Evolutionary conservation across 768 basidiomycete species (phyloP).

Genomic region (Hebeloma cylindrosporum): DNA sequence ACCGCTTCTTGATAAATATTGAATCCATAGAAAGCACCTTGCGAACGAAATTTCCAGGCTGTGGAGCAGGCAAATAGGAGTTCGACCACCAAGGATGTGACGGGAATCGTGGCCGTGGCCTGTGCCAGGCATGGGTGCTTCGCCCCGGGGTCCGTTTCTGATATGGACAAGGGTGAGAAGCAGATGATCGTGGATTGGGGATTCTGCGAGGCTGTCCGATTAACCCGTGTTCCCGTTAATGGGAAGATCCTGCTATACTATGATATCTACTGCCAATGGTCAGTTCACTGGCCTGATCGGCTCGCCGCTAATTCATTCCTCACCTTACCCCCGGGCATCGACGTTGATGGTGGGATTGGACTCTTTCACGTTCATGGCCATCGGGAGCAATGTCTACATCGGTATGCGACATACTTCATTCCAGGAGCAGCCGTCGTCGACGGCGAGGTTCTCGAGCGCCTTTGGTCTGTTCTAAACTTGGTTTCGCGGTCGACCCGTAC

Average conservation of each 20-base stretch:
- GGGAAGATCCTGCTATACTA: conserved; percentile 8
- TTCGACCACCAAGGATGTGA: not conserved
- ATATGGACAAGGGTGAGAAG: conserved; percentile 13
- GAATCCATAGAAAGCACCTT: not conserved
- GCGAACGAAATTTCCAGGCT: conserved; percentile 1
- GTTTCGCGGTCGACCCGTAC: conserved; percentile 6
- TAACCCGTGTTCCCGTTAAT: conserved; percentile 6
- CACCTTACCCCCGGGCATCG: not conserved
- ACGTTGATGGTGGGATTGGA: conserved; percentile 14
- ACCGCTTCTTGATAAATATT: too few relatives aligned
- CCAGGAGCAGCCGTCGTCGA: conserved; percentile 5
- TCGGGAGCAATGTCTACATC: conserved; percentile 20
- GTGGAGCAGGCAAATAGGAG: not conserved
- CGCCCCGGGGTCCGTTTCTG: conserved; percentile 1
- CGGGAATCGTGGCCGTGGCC: conserved; percentile 11
- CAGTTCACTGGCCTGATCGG: conserved; percentile 4
- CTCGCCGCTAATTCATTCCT: conserved; percentile 2
- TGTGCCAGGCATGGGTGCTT: conserved; percentile 18
- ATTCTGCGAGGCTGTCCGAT: conserved; percentile 9
- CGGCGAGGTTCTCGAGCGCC: conserved; percentile 21
- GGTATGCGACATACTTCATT: conserved; percentile 20
- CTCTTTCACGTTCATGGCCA: conserved; percentile 29
- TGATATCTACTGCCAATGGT: conserved; percentile 21
- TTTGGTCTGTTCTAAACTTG: conserved; percentile 19
- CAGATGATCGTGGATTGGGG: conserved; percentile 19